Percentiles rank a stretch among this genome's conserved stretches.
These are phyloP conservation scores for Helianthus annuus DNA, from an alignment of 129 eudicot genomes.

Conservation along the genomic window HanXRQr2.0-SUNRISE NC_035444.2:18699889-18700388, in stretches of 20 bases:
- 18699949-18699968: not conserved
- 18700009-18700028: not conserved
- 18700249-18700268: too few species aligned
- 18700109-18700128: constrained; percentile 29
- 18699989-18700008: not conserved
- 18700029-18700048: constrained; percentile 39
- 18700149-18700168: constrained; percentile 34
- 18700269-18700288: too few species aligned
- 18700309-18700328: too few species aligned
- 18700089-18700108: constrained; percentile 24
- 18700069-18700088: constrained; percentile 26
- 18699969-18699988: not conserved
- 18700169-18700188: too few species aligned
- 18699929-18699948: not conserved
- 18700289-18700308: too few species aligned
- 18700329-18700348: too few species aligned
- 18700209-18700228: too few species aligned
- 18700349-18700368: too few species aligned
- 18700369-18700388: too few species aligned
- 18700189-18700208: too few species aligned
- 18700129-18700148: constrained; percentile 34
- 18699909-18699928: not conserved
- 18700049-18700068: constrained; percentile 24
- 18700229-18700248: too few species aligned
- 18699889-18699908: not conserved